phyloP scores from a whole-genome alignment of 1,284 basidiomycete species.

The Irpex rosettiformis region DNA sequence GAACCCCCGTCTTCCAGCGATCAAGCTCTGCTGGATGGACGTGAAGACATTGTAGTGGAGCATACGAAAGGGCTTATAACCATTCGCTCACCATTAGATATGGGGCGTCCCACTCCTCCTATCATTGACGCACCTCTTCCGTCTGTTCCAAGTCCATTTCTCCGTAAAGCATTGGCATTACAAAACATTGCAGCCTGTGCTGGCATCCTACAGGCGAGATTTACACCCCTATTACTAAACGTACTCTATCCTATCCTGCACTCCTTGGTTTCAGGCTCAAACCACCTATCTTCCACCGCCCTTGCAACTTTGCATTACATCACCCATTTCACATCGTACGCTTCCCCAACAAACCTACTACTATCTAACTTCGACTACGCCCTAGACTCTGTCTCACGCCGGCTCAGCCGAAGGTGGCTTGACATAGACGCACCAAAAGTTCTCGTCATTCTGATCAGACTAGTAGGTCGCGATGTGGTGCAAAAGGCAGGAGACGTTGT shows the following conservation, averaged over 20 bases:
- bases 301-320: slow-evolving; percentile 68
- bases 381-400: slow-evolving; percentile 81
- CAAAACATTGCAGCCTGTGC: slow-evolving; percentile 72
- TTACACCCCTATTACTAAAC: slow-evolving; percentile 73
- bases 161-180: slow-evolving; percentile 63
- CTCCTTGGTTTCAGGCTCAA: slow-evolving; percentile 68
- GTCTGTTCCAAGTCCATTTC: slow-evolving; percentile 37
- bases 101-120: slow-evolving; percentile 27
- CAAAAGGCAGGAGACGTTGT: slow-evolving; percentile 87
- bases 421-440: slow-evolving; percentile 80
- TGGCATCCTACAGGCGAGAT: slow-evolving; percentile 60
- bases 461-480: slow-evolving; percentile 83
- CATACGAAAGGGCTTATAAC: slow-evolving; percentile 49
- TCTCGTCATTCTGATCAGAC: slow-evolving; percentile 74
- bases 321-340: slow-evolving; percentile 72
- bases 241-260: slow-evolving; percentile 83
- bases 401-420: slow-evolving; percentile 72
- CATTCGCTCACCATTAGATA: slow-evolving; percentile 38
- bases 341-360: slow-evolving; percentile 79
- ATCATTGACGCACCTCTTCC: slow-evolving; percentile 1
- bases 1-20: background rate
- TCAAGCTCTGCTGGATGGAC: slow-evolving; percentile 15
- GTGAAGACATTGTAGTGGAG: slow-evolving; percentile 42
- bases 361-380: slow-evolving; percentile 94
- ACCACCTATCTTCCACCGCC: slow-evolving; percentile 68